Evolutionary conservation across 2,329 filamentous ascomycete genomes (phyloP).

Genomic region (Xenoacremonium recifei): DNA sequence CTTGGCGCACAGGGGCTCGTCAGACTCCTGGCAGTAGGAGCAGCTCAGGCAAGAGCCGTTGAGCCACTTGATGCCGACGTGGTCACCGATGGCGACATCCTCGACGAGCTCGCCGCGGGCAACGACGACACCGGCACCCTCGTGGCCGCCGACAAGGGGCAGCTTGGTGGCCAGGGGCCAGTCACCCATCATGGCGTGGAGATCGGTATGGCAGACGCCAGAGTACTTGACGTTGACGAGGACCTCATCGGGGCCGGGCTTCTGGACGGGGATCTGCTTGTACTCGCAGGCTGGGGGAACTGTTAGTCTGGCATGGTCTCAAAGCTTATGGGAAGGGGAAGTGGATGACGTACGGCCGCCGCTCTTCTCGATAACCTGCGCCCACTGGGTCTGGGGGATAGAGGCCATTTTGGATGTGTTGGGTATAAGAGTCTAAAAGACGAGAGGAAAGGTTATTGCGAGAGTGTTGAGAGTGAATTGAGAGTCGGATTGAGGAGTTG

Average conservation of each 20-base stretch:
- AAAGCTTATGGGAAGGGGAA: not conserved
- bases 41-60: slow-evolving; percentile 84
- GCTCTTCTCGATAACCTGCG: slow-evolving; percentile 81
- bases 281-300: slow-evolving; percentile 55
- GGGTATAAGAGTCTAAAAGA: slow-evolving; percentile 15
- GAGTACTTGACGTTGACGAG: slow-evolving; percentile 89
- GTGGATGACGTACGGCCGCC: slow-evolving; percentile 59
- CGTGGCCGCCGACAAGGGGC: slow-evolving; percentile 79
- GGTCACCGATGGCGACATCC: slow-evolving; percentile 78
- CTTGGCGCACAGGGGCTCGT: slow-evolving; percentile 80
- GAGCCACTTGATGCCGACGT: slow-evolving; percentile 90
- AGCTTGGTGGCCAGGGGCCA: slow-evolving; percentile 84
- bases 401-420: slow-evolving; percentile 25
- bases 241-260: slow-evolving; percentile 85
- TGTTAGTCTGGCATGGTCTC: slow-evolving; percentile 3
- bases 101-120: slow-evolving; percentile 73
- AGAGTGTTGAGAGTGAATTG: slow-evolving; percentile 12
- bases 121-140: slow-evolving; percentile 80
- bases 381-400: slow-evolving; percentile 85
- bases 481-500: slow-evolving; percentile 16
- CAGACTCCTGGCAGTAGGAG: slow-evolving; percentile 75
- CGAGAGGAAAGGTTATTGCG: slow-evolving; percentile 9
- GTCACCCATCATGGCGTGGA: slow-evolving; percentile 78
- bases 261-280: slow-evolving; percentile 78
- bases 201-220: slow-evolving; percentile 88